Conservation (phyloP, 768 basidiomycete genomes). For the Psilocybe tampanensis region DNA sequence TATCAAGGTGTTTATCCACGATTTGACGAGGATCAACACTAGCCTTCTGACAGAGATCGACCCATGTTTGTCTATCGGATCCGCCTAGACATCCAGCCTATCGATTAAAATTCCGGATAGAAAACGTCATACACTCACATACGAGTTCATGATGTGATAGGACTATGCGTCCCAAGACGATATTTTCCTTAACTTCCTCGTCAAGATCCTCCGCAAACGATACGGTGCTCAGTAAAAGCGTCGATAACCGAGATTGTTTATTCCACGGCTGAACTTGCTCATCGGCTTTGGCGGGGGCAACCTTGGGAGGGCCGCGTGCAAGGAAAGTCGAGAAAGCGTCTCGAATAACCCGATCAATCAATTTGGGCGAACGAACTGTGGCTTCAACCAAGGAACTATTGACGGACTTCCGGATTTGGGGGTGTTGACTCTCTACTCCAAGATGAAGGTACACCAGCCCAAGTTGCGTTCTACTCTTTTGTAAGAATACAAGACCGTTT, state of each 20-base stretch:
- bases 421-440: conserved; percentile 57
- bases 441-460: conserved; percentile 74
- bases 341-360: conserved; percentile 54
- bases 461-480: conserved; percentile 45
- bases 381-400: conserved; percentile 43
- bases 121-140: conserved; percentile 44
- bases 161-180: conserved; percentile 59
- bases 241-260: conserved; percentile 54
- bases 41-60: conserved; percentile 77
- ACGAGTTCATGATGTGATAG: conserved; percentile 73
- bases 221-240: conserved; percentile 54
- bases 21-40: conserved; percentile 66
- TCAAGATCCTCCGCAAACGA: conserved; percentile 48
- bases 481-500: not conserved
- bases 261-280: conserved; percentile 37
- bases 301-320: conserved; percentile 33
- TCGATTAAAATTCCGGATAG: not conserved
- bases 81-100: conserved; percentile 34
- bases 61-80: conserved; percentile 70
- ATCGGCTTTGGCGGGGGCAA: conserved; percentile 31
- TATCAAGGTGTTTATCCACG: conserved; percentile 50
- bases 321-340: conserved; percentile 59
- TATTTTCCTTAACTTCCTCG: conserved; percentile 38
- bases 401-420: conserved; percentile 53
- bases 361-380: conserved; percentile 42